phyloP scores from a whole-genome alignment of 2,329 filamentous ascomycete genomes.

The Periconia sp. region DNA sequence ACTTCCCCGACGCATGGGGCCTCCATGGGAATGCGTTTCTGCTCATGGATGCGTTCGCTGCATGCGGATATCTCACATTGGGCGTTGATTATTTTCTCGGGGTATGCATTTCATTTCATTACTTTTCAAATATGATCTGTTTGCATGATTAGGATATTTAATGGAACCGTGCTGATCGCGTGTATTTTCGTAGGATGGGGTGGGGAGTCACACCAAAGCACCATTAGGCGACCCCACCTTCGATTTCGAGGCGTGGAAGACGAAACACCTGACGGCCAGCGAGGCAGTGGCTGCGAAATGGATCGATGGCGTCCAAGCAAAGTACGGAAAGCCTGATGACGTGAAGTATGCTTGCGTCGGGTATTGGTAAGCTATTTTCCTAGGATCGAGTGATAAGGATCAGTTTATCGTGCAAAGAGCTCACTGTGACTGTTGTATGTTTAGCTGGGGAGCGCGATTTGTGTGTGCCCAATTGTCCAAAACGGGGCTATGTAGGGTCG shows the following conservation, averaged over 20 bases:
- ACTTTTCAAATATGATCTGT: no score
- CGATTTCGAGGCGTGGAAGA: conserved; percentile 53
- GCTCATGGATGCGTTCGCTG: conserved; percentile 52
- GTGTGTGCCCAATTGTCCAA: conserved; percentile 47
- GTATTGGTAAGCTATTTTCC: conserved; percentile 14
- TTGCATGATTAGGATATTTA: no score
- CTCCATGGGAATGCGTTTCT: conserved; percentile 48
- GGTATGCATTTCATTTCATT: no score
- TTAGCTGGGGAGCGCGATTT: conserved; percentile 45
- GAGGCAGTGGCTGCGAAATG: conserved; percentile 48
- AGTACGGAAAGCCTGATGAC: conserved; percentile 36
- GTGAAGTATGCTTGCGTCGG: conserved; percentile 48
- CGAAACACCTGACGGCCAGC: conserved; percentile 50
- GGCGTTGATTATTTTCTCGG: conserved; percentile 52
- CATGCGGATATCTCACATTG: conserved; percentile 47
- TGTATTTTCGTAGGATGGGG: conserved; percentile 45
- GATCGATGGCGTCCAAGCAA: conserved; percentile 42
- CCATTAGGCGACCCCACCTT: conserved; percentile 33
- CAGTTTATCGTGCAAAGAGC: no score
- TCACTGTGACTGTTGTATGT: no score
- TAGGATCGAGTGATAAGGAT: no score
- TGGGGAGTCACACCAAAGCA: conserved; percentile 8
- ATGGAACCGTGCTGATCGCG: conserved; percentile 32
- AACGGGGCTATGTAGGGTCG: conserved; percentile 41
- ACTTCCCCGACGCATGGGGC: conserved; percentile 52